These are phyloP conservation scores for Colletotrichum phormii DNA, from an alignment of 2,329 filamentous ascomycete genomes.

Conservation along the genomic window DNA sequence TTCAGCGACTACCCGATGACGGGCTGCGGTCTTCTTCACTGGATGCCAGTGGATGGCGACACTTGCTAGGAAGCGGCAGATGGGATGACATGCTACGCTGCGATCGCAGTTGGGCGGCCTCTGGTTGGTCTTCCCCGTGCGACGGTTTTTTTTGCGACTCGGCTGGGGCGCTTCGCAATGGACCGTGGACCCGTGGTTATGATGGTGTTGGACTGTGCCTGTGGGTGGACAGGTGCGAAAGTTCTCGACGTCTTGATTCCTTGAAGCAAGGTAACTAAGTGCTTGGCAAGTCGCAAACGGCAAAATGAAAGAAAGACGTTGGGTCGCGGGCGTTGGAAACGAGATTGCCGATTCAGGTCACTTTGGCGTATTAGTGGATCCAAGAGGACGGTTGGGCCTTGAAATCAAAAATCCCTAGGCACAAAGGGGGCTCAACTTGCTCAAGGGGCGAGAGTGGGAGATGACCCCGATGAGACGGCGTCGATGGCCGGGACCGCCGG, in stretches of 20 bases:
- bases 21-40: conserved; percentile 14
- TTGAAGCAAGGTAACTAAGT: neutral
- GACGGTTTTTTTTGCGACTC: neutral
- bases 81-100: conserved; percentile 20
- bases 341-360: conserved; percentile 34
- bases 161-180: conserved; percentile 24
- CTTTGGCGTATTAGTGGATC: conserved; percentile 27
- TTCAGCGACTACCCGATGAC: conserved; percentile 8
- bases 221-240: conserved; percentile 7
- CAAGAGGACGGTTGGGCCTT: conserved; percentile 20
- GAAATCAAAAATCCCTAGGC: conserved; percentile 22
- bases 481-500: conserved; percentile 27
- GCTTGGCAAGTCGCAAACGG: neutral
- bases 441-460: conserved; percentile 30
- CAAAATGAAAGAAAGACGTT: neutral
- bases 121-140: conserved; percentile 6
- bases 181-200: neutral
- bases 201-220: neutral
- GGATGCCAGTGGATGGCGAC: neutral
- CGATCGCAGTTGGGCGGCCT: conserved; percentile 14
- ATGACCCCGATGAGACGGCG: conserved; percentile 25
- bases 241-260: neutral
- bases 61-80: conserved; percentile 21
- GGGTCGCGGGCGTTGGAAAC: conserved; percentile 9
- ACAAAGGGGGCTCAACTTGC: conserved; percentile 9